A percentile compares a stretch with the other conserved stretches of the same genome.
These are phyloP conservation scores for Pestalotiopsis sp. DNA, from an alignment of 2,329 filamentous ascomycete genomes.

Conservation along the genomic window DNA sequence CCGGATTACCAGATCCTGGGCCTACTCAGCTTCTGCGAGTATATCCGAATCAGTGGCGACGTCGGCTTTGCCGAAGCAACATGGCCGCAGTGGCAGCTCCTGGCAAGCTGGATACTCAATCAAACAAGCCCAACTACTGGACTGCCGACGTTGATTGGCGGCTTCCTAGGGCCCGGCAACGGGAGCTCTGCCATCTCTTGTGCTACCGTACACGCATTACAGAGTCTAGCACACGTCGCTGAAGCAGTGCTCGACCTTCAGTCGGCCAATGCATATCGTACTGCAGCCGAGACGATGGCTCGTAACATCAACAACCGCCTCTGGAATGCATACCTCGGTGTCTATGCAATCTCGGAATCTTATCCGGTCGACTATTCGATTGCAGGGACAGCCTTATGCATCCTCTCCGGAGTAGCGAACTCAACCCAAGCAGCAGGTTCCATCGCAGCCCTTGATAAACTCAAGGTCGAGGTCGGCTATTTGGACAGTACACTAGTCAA, in stretches of 20 bases:
- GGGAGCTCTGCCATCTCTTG: constrained; percentile 18
- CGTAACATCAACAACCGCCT: constrained; percentile 19
- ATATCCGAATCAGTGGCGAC: constrained; percentile 21
- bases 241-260: constrained; percentile 21
- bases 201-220: constrained; percentile 17
- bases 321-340: constrained; percentile 22
- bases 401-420: constrained; percentile 21
- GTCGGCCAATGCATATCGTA: not conserved
- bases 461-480: constrained; percentile 22
- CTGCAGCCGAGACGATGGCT: constrained; percentile 8
- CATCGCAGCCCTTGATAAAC: constrained; percentile 13
- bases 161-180: constrained; percentile 19
- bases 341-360: constrained; percentile 14
- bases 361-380: constrained; percentile 18
- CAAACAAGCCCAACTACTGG: constrained; percentile 19
- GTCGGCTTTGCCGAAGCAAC: constrained; percentile 16
- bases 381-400: constrained; percentile 20
- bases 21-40: constrained; percentile 18
- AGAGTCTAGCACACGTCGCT: constrained; percentile 17
- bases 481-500: constrained; percentile 19
- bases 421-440: constrained; percentile 10
- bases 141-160: constrained; percentile 15
- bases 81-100: constrained; percentile 20
- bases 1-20: constrained; percentile 26
- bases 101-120: constrained; percentile 16